Base-by-base conservation (phyloP, 768 basidiomycete genomes). In the Trametes sanguinea region DNA sequence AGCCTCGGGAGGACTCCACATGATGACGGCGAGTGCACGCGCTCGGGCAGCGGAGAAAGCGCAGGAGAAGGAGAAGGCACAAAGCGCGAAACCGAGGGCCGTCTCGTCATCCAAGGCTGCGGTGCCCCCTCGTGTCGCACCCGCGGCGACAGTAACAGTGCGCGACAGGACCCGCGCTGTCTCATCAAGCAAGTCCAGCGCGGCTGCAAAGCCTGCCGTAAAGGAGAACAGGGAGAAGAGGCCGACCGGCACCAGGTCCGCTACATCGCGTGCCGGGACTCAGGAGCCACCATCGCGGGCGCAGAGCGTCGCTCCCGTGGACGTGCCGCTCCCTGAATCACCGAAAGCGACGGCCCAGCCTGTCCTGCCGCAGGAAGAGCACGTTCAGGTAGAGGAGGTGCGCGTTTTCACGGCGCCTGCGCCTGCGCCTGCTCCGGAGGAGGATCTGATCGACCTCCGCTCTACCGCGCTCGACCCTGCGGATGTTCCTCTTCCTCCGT, bases 291-390 rank as follows among this genome's bases (percentile, higher is more conserved):
- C 57, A 32, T 54, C 58, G 50, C 37, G 53, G n/a, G 57, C 48
- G 43, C 46, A 60, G 22, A 51, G 39, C 33, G 53, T 60, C 2
- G 30, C 54, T 11, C 57, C 63, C 2, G 59, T 54, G n/a, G 63
- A 64, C 2, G 51, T 64, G 17, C 63, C 63, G 22, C 59, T 64
- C 3, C 63, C 63, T 0, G 58, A 64, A 27, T 60, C 63, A 14
- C 54, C 58, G 1, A 42, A 51, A 43, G 54, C 47, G 10, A n/a
- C 9, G 3, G 30, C 7, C 2, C 50, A 27, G 50, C 4, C 55
- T 30, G 2, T 51, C 33, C 27, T 44, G 11, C 17, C 42, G 5
- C 32, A 27, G 27, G 54, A 27, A 37, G 45, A 47, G 11, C 35
- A 50, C 5, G 13, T 16, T 10, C 35, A 32, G 27, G 9, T 37